Conservation (phyloP, 768 basidiomycete species). For the Omphalotus guepiniiformis region DNA sequence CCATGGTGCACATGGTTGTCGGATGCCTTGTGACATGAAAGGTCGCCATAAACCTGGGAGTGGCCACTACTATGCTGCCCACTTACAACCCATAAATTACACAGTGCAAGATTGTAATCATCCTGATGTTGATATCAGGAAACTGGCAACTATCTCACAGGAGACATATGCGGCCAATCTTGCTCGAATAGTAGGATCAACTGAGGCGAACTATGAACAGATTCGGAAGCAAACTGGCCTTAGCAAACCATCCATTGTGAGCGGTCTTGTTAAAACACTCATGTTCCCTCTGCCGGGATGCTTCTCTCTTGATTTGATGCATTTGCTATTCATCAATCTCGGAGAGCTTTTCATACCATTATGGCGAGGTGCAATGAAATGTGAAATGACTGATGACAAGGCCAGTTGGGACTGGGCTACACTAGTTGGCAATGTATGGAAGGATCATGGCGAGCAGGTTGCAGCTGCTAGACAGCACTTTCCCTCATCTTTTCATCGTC, state of each 20-base stretch:
- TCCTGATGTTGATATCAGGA: not conserved
- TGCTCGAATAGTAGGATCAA: slow-evolving; percentile 12
- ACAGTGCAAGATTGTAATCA: not conserved
- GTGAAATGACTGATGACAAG: slow-evolving; percentile 12
- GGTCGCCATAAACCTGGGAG: slow-evolving; percentile 22
- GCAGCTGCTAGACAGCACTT: slow-evolving; percentile 15
- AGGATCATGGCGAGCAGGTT: slow-evolving; percentile 18
- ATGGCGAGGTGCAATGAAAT: slow-evolving; percentile 20
- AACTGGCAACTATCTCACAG: not conserved
- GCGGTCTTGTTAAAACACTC: slow-evolving; percentile 19
- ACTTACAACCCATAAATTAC: not conserved
- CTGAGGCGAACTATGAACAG: slow-evolving; percentile 22
- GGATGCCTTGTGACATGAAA: slow-evolving; percentile 20
- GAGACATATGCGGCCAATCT: slow-evolving; percentile 18
- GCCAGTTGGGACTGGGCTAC: slow-evolving; percentile 19
- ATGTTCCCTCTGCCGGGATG: slow-evolving; percentile 27
- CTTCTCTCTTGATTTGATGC: slow-evolving; percentile 41
- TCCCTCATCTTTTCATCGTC: slow-evolving; percentile 22
- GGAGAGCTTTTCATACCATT: slow-evolving; percentile 19
- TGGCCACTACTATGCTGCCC: slow-evolving; percentile 9
- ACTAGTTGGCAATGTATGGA: slow-evolving; percentile 15
- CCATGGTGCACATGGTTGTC: slow-evolving; percentile 23
- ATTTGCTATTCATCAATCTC: slow-evolving; percentile 25
- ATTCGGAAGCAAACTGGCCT: slow-evolving; percentile 30
- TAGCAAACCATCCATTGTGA: slow-evolving; percentile 30